Conservation (phyloP, 2,329 filamentous ascomycete species). For the Pseudogymnoascus sp. region DNA sequence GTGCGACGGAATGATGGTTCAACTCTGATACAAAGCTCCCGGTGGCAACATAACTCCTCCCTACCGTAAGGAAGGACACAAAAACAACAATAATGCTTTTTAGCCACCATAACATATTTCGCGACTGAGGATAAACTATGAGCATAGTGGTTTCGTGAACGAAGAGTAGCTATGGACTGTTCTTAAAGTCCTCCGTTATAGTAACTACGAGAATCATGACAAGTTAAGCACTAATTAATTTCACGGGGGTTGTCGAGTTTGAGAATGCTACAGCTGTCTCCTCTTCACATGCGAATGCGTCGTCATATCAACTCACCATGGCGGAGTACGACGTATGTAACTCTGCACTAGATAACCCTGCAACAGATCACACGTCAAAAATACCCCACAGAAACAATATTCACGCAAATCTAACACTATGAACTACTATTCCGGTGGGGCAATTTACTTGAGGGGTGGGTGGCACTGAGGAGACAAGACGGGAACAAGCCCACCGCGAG, state of each 20-base stretch:
- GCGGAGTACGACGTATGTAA: not conserved
- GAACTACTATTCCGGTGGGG: not conserved
- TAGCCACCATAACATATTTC: not conserved
- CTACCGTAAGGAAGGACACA: no score
- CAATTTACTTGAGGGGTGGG: not conserved
- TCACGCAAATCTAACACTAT: not conserved
- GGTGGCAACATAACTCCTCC: no score
- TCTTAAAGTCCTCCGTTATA: not conserved
- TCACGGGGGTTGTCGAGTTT: not conserved
- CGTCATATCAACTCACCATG: not conserved
- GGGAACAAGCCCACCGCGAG: not conserved
- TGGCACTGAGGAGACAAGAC: not conserved
- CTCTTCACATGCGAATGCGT: not conserved
- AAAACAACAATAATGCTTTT: no score
- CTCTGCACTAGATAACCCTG: not conserved
- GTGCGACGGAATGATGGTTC: no score
- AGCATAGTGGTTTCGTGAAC: not conserved
- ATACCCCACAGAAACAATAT: not conserved
- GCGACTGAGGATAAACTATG: not conserved
- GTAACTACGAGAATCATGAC: not conserved
- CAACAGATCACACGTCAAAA: not conserved
- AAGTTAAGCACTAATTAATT: not conserved
- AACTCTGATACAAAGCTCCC: no score
- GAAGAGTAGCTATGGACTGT: not conserved
- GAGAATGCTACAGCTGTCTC: not conserved